Evolutionary conservation across 306 rosid species (phyloP), one percentile per base, ranked within the genome.

Genomic region (Lupinus albus): DNA sequence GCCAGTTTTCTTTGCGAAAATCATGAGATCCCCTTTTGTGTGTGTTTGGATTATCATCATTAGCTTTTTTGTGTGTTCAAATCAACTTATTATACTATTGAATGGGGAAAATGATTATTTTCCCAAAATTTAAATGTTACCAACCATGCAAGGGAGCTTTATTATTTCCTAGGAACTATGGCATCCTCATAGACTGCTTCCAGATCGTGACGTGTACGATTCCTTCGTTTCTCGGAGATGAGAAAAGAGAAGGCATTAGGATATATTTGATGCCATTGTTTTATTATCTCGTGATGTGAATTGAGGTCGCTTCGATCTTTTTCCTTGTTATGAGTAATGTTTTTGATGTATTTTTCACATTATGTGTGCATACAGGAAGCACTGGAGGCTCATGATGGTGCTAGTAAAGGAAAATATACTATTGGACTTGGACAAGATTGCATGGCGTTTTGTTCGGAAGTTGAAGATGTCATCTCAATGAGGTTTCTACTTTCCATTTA

Each of bases 391-490:
- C 91, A 91, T 75, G 97, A 88, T 81, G 97, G 97, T 45, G 93
- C 86, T 3, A 86, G 95, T 77, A 91, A 86, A 71, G 97, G 95
- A 81, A 91, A 91, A 39, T 86, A 91, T 80, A 91, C 97, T 5
- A 88, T 91, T 35, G 97, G 95, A 60, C 88, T 91, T 3, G 97
- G 97, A 55, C 97, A 91, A 64, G 97, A 91, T 73, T 86, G 95
- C 84, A 79, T 91, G 97, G 91, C 88, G 1, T 91, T 88, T 78
- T 88, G 97, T 48, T 76, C 95, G 7, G 97, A 91, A 28, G 67
- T 91, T 38, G 97, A 91, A 83, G 97, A 91, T 81, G 95, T 91
- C 79, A 86, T 91, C 82, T 91, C 95, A 8, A 88, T 88, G 95
- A 88, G 97, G 97, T 91, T 72, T 50, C 68, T 38, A 32, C 59